phyloP scores from a whole-genome alignment of 352 stramenopile genomes.

The Elongisporangium senticosum region DNA sequence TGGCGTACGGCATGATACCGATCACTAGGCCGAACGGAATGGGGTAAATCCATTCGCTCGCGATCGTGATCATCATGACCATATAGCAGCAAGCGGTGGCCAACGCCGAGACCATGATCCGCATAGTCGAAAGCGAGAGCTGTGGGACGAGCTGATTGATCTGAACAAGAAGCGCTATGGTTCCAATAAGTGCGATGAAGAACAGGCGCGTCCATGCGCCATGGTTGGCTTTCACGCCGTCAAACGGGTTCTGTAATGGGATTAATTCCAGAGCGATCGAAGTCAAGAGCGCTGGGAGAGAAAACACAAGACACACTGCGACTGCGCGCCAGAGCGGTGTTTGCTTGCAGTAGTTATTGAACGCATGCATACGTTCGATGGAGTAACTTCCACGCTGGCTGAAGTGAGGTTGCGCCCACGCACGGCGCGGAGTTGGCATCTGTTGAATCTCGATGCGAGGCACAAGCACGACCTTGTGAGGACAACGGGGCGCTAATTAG shows the following conservation, averaged over 20 bases:
- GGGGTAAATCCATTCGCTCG: constrained; percentile 11
- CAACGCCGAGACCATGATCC: not conserved
- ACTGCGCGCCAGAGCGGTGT: constrained; percentile 11
- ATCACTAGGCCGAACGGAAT: constrained; percentile 13
- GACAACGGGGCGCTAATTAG: too few relatives aligned
- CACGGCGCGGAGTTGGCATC: too few relatives aligned
- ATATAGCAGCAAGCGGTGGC: constrained; percentile 7
- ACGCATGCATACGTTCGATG: constrained; percentile 15
- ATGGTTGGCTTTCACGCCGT: constrained; percentile 16
- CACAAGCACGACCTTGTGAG: too few relatives aligned
- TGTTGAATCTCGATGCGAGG: too few relatives aligned
- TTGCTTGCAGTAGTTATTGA: constrained; percentile 16
- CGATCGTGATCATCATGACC: constrained; percentile 1
- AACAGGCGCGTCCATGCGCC: constrained; percentile 14
- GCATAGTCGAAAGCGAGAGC: too few relatives aligned
- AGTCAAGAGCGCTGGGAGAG: constrained; percentile 13
- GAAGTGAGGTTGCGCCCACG: not conserved
- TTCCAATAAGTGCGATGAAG: constrained; percentile 1
- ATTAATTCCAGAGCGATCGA: constrained; percentile 11
- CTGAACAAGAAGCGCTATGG: not conserved
- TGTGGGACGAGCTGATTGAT: too few relatives aligned
- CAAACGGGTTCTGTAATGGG: constrained; percentile 7
- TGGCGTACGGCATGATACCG: too few relatives aligned
- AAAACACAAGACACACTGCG: constrained; percentile 11
- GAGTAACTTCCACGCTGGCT: constrained; percentile 21